phyloP scores from a whole-genome alignment of 2,329 filamentous ascomycete species.

The Graphiopsis chlorocephala region DNA sequence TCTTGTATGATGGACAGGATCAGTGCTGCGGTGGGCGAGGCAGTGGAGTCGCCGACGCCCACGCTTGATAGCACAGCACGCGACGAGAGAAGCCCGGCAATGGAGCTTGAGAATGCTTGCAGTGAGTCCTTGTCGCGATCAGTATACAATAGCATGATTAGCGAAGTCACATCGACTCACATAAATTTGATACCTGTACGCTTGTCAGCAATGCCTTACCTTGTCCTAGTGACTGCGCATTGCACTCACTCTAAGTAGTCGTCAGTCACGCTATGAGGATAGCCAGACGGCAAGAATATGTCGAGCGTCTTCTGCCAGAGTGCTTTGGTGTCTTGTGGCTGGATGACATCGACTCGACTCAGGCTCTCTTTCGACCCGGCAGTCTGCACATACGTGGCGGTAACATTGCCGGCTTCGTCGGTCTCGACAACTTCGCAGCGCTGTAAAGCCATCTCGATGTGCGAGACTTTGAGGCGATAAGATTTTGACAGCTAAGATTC shows the following conservation, averaged over 20 bases:
- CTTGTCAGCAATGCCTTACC: slow-evolving; percentile 6
- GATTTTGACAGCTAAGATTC: not conserved
- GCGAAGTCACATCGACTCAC: slow-evolving; percentile 41
- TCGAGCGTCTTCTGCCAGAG: slow-evolving; percentile 53
- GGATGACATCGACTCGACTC: slow-evolving; percentile 7
- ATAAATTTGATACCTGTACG: slow-evolving; percentile 63
- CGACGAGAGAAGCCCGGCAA: slow-evolving; percentile 74
- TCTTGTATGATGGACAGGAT: slow-evolving; percentile 82
- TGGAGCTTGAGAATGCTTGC: slow-evolving; percentile 80
- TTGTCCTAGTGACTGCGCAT: not conserved
- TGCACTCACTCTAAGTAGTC: slow-evolving; percentile 75
- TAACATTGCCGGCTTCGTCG: slow-evolving; percentile 52
- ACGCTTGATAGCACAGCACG: slow-evolving; percentile 74
- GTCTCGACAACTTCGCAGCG: slow-evolving; percentile 34
- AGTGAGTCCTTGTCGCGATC: slow-evolving; percentile 61
- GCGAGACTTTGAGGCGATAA: not conserved
- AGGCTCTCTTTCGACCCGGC: slow-evolving; percentile 23
- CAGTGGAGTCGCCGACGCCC: slow-evolving; percentile 78
- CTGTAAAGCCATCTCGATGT: not conserved
- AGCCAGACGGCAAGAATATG: slow-evolving; percentile 84
- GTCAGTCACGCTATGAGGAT: slow-evolving; percentile 76
- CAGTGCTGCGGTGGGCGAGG: slow-evolving; percentile 76
- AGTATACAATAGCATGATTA: not conserved
- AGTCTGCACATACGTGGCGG: slow-evolving; percentile 50
- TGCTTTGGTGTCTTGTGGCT: slow-evolving; percentile 23